Conservation (phyloP, 2,329 filamentous ascomycete genomes). For the Fusarium sterilihyphosum region DNA sequence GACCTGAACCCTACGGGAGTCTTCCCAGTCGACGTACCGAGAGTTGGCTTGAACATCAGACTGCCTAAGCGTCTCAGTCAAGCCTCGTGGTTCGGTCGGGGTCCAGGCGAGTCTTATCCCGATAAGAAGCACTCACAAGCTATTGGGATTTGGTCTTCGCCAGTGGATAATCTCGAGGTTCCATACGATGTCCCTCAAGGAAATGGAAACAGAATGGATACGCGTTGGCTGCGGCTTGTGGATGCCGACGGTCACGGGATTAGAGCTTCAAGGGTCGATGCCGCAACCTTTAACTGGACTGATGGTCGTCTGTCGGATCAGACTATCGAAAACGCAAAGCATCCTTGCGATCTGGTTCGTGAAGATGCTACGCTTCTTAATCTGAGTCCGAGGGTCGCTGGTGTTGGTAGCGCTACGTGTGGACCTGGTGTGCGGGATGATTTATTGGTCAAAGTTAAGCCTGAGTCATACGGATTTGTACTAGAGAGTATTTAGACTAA, state of each 20-base stretch:
- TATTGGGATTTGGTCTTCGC: not conserved
- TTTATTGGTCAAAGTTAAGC: not conserved
- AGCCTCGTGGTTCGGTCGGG: constrained; percentile 2
- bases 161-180: not conserved
- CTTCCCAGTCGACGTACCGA: not conserved
- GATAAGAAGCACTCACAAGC: constrained; percentile 3
- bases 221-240: not conserved
- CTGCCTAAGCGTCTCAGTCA: not conserved
- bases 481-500: not conserved
- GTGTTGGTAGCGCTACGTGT: constrained; percentile 15
- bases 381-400: constrained; percentile 1
- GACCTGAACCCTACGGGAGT: not conserved
- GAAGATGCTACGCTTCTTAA: constrained; percentile 6
- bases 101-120: constrained; percentile 6
- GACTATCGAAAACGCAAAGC: not conserved
- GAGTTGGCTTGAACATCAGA: constrained; percentile 4
- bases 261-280: not conserved
- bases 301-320: not conserved
- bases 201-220: constrained; percentile 6
- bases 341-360: not conserved
- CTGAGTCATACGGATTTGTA: not conserved
- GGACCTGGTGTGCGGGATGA: constrained; percentile 12
- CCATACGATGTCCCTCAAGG: not conserved
- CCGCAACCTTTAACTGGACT: not conserved
- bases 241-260: not conserved